Evolutionary conservation across 805 yeast species (phyloP), one percentile per base, ranked within the genome.

Genomic region (Yarrowia porcina): DNA sequence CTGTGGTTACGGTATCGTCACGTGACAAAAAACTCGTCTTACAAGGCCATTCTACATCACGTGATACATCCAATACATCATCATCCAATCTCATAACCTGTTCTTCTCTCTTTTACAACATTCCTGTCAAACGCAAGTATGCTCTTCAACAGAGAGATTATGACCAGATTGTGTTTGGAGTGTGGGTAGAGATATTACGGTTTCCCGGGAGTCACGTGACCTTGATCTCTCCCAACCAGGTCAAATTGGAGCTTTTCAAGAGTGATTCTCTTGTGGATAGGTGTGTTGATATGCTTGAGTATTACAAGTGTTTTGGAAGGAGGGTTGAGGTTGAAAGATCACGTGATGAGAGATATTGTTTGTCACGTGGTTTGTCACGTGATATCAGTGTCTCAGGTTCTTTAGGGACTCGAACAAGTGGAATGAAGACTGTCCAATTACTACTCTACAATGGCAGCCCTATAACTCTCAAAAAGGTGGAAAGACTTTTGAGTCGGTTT

Each of bases 41-140:
- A 4, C 41, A 49, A 13, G 38, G 39, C 10, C n/a, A n/a, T n/a
- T n/a, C n/a, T n/a, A n/a, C n/a, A n/a, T n/a, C n/a, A n/a, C n/a
- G n/a, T n/a, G n/a, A n/a, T n/a, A n/a, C n/a, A n/a, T n/a, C n/a
- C n/a, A n/a, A n/a, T n/a, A n/a, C n/a, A n/a, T n/a, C n/a, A n/a
- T n/a, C n/a, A n/a, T n/a, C n/a, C n/a, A n/a, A n/a, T 1, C 32
- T 33, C n/a, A 17, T 35, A 10, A 33, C 41, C 5, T 32, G 39
- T 28, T 49, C 57, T 17, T 33, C 59, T 12, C 44, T 52, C 8
- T 52, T 25, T n/a, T 52, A 52, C 44, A 52, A 52, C 25, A 9
- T 52, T 13, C 59, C 59, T 18, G 59, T 52, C n/a, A 52, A 52
- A 7, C 59, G 59, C n/a, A 52, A 52, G 33, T 52, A 36, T n/a